Evolutionary conservation across 202 grass and related monocot genomes (phyloP).

Genomic region (Elaeis oleifera): DNA sequence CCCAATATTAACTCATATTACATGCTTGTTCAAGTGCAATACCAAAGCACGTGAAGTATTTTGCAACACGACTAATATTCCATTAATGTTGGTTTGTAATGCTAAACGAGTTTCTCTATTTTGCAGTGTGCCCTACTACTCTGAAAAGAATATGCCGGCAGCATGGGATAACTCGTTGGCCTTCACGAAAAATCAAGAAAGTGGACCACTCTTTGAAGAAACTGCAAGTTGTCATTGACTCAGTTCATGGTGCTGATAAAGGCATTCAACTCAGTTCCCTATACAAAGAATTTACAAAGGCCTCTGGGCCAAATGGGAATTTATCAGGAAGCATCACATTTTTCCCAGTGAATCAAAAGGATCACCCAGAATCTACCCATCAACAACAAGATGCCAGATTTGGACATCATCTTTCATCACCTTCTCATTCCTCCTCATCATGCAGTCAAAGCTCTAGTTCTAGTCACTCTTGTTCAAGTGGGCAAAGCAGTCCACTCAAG

Average conservation of each 20-base stretch:
- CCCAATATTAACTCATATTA: too few species aligned
- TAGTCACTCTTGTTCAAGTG: constrained; percentile 50
- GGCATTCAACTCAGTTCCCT: constrained; percentile 59
- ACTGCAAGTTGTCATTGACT: constrained; percentile 82
- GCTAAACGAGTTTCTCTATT: constrained; percentile 16
- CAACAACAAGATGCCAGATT: constrained; percentile 31
- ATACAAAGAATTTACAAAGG: constrained; percentile 69
- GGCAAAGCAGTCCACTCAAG: constrained; percentile 26
- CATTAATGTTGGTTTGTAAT: too few species aligned
- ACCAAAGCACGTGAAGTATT: too few species aligned
- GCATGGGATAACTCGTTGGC: constrained; percentile 88
- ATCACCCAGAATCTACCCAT: constrained; percentile 27
- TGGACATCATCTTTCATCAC: constrained; percentile 31
- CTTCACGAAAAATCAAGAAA: constrained; percentile 91
- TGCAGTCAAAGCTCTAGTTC: constrained; percentile 56
- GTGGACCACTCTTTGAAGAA: constrained; percentile 91
- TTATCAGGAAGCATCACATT: constrained; percentile 33
- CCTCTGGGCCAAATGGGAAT: constrained; percentile 46
- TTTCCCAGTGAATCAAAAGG: constrained; percentile 33
- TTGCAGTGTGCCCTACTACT: constrained; percentile 84
- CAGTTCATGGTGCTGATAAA: constrained; percentile 75
- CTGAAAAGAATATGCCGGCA: constrained; percentile 99
- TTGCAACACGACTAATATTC: too few species aligned
- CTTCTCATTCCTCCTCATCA: constrained; percentile 49
- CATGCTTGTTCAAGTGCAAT: too few species aligned